Base-by-base conservation (phyloP, 2,329 filamentous ascomycete species). In the Epichloe uncinata region DNA sequence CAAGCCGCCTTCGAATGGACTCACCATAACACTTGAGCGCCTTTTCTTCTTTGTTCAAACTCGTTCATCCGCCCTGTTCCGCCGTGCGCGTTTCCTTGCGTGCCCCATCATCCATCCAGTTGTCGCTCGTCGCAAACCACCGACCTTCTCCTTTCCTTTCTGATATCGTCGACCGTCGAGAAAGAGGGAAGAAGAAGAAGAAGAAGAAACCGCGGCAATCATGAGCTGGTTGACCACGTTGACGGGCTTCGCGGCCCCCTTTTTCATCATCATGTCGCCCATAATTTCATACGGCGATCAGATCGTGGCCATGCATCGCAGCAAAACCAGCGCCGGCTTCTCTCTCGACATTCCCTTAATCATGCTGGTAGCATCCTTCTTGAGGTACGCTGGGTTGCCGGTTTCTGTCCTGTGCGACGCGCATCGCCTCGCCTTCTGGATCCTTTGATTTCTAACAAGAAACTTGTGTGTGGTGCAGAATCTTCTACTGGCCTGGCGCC, bases 291-390 rank as follows among this genome's bases (percentile, higher is more conserved):
- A 84, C 63, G 73, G 74, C 59, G 81, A 84, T 66, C 80, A 84
- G 68, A 79, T 77, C 26, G 60, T 79, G 44, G 75, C 81, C 36
- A 85, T 85, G 75, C 74, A 82, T 59, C 71, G 75, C 58, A 73
- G 68, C 50, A 80, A 77, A 63, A 80, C 79, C 42, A 84, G 80
- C 56, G 78, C 77, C 13, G 81, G 81, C 50, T 85, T 85, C 67
- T 85, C 81, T 16, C 72, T 85, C 54, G 82, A 85, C 58, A 85
- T 84, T 42, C 82, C 82, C 34, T 68, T 85, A 51, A 85, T 85
- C 54, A 85, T 85, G 82, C 75, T 85, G 47, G 73, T 84, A 49
- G 79, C 82, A 30, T 85, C 81, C 3, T 68, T 85, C 49, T 67
- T 84, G 50, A 79, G 80, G 78, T 84, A 61, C 44, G 69, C 36